Percentiles rank a stretch among this genome's conserved stretches.
Evolutionary conservation across 2,329 filamentous ascomycete species (phyloP).

Genomic region (Trichophyton rubrum): DNA sequence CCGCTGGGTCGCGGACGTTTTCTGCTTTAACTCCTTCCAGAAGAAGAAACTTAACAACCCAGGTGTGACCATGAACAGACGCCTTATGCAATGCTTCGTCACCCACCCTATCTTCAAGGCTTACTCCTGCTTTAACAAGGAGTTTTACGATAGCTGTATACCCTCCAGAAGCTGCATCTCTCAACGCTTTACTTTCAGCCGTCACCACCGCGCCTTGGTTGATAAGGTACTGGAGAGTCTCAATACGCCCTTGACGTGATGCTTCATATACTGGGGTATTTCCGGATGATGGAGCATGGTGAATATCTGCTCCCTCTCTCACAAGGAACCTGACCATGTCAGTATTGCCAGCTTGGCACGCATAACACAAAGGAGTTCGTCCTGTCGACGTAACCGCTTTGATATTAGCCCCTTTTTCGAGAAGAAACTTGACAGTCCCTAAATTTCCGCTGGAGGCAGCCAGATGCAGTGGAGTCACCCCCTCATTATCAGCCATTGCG

Average conservation of each 20-base stretch:
- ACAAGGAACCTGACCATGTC: not conserved
- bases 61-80: not conserved
- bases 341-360: not conserved
- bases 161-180: not conserved
- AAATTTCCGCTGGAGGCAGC: not conserved
- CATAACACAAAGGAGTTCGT: not conserved
- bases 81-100: not conserved
- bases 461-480: not conserved
- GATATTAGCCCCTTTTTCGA: not conserved
- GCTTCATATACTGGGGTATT: too few species aligned
- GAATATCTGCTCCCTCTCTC: not conserved
- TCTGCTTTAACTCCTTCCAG: not conserved
- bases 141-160: not conserved
- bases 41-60: not conserved
- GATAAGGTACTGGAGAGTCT: too few species aligned
- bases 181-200: too few species aligned
- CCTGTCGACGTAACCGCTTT: not conserved
- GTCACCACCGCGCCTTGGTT: too few species aligned
- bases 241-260: too few species aligned
- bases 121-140: not conserved
- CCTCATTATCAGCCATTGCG: not conserved
- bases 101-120: not conserved
- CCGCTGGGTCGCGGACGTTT: not conserved
- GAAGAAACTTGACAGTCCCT: not conserved
- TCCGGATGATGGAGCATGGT: too few species aligned